phyloP scores from a whole-genome alignment of 441 rosid genomes.

The Jatropha multifida region DNA sequence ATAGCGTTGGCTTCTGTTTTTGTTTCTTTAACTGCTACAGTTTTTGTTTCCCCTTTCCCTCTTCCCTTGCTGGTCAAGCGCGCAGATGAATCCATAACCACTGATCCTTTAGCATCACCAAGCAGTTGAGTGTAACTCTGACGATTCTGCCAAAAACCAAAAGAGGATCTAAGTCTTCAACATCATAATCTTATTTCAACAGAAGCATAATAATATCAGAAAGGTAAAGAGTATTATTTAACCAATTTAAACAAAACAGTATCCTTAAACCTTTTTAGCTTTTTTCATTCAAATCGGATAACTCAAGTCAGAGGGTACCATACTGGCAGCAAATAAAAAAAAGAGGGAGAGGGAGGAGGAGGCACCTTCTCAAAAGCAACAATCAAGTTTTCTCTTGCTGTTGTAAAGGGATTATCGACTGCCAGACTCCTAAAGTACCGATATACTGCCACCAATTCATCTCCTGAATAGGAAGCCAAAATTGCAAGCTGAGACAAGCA shows the following conservation, averaged over 20 bases:
- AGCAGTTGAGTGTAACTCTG: conserved; percentile 60
- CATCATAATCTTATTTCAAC: background rate
- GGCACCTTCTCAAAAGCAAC: conserved; percentile 96
- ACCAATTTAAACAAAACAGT: background rate
- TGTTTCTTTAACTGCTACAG: conserved; percentile 44
- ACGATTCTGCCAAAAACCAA: conserved; percentile 62
- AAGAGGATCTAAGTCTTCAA: background rate
- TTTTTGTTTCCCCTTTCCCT: conserved; percentile 52
- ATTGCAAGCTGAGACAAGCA: conserved; percentile 82
- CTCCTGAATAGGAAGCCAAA: conserved; percentile 79
- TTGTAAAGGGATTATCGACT: conserved; percentile 79
- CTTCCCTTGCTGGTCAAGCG: conserved; percentile 54
- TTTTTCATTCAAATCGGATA: background rate
- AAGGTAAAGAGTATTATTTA: background rate
- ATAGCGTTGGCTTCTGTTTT: conserved; percentile 40
- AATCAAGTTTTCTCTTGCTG: conserved; percentile 95
- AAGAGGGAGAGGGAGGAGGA: background rate
- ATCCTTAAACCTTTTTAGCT: background rate
- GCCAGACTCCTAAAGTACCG: conserved; percentile 95
- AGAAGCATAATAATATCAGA: background rate
- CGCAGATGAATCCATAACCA: conserved; percentile 42
- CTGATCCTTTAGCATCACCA: conserved; percentile 45
- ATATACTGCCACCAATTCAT: conserved; percentile 76
- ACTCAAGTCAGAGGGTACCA: background rate
- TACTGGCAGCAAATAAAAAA: background rate